Evolutionary conservation across 495 filamentous ascomycete species (phyloP), one percentile per base, ranked within the genome.

Genomic region (Platismatia glauca): DNA sequence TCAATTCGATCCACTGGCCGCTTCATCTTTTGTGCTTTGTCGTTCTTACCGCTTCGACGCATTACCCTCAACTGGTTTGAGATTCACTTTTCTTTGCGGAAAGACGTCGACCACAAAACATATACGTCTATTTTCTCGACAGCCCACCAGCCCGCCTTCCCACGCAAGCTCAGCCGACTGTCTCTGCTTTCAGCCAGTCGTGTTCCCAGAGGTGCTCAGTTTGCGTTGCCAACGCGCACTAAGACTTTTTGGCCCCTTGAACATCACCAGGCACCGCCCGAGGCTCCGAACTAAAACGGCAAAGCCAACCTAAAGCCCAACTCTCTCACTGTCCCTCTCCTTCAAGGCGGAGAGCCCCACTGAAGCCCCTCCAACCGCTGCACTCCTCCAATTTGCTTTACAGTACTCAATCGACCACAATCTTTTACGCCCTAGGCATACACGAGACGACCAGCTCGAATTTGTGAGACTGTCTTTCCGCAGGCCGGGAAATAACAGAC

Each of bases 21-120:
- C 22, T 50, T 44, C 53, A 22, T 35, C 44, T 53, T 41, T 43
- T 33, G 4, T 56, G 44, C 55, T 59, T 18, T 39, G 8, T 55
- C 35, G 4, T 64, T 55, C 59, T 44, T 34, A 60, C n/a, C 34
- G 39, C 34, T 58, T 41, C 55, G 29, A 55, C 38, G 55, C 63
- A 62, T 62, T 55, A 53, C 11, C 20, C 67, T 59, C 60, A 55
- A 69, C 67, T 59, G 67, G 67, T 64, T 66, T 69, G 67, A 66
- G 64, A 61, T 41, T 58, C 39, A 24, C n/a, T 9, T 57, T 35
- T 39, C 34, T 16, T 50, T 18, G 27, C 29, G 48, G 57, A 41
- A 16, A 57, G 55, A 61, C 46, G 22, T 27, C n/a, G 4, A 13
- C 37, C 46, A 44, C 20, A 22, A 56, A 16, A 7, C 29, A 15